Evolutionary conservation across 1,139 yeast species (phyloP).

Genomic region (Yamadazyma jaroonii): DNA sequence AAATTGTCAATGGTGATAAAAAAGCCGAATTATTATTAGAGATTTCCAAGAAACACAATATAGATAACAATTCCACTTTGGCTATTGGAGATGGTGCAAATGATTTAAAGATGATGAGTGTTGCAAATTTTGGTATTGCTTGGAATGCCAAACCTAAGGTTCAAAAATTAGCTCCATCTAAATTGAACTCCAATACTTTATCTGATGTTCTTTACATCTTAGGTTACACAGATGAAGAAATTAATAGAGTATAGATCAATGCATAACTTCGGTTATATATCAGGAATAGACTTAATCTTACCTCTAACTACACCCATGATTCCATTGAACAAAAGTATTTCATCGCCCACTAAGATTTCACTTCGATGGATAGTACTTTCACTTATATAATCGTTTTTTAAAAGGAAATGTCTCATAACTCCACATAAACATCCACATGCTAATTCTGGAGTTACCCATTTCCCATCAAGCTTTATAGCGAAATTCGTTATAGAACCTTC

Average conservation of each 20-base stretch:
- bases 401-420: slow-evolving; percentile 65
- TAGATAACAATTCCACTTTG: slow-evolving; percentile 57
- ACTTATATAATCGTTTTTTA: slow-evolving; percentile 51
- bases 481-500: slow-evolving; percentile 88
- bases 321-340: slow-evolving; percentile 73
- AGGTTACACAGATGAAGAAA: slow-evolving; percentile 68
- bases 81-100: slow-evolving; percentile 99
- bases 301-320: slow-evolving; percentile 79
- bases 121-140: slow-evolving; percentile 92
- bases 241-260: slow-evolving; percentile 14
- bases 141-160: slow-evolving; percentile 98
- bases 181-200: slow-evolving; percentile 69
- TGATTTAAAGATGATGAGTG: slow-evolving; percentile 88
- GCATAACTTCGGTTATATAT: neutral
- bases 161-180: slow-evolving; percentile 75
- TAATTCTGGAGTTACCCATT: slow-evolving; percentile 80
- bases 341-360: slow-evolving; percentile 58
- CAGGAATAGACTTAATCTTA: slow-evolving; percentile 21
- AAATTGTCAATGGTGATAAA: slow-evolving; percentile 79
- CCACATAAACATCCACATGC: slow-evolving; percentile 85
- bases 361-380: slow-evolving; percentile 50
- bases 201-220: slow-evolving; percentile 75
- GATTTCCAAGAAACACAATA: slow-evolving; percentile 61
- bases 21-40: slow-evolving; percentile 73
- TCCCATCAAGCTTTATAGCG: slow-evolving; percentile 51